Percentiles rank a stretch among this genome's conserved stretches.
phyloP scores from a whole-genome alignment of 2,329 filamentous ascomycete species.

The Monosporascus sp. region DNA sequence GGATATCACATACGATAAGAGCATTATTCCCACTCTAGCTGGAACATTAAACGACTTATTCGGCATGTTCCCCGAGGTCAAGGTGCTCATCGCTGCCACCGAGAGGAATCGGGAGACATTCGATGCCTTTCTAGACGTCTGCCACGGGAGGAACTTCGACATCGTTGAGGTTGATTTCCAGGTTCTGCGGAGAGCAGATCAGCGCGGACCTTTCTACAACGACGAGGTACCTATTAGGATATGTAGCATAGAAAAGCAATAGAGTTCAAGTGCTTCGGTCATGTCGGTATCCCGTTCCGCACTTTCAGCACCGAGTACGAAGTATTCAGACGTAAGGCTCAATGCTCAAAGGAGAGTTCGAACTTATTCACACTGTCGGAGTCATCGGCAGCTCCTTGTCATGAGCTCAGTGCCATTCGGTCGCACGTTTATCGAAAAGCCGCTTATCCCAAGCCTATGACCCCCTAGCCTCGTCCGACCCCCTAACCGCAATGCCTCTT shows the following conservation, averaged over 20 bases:
- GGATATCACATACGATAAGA: constrained; percentile 71
- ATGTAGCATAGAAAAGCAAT: constrained; percentile 33
- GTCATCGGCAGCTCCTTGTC: no score
- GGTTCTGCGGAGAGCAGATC: constrained; percentile 33
- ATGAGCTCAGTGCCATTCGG: no score
- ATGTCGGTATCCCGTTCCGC: no score
- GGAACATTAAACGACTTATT: constrained; percentile 61
- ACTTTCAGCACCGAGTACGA: no score
- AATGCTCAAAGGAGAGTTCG: no score
- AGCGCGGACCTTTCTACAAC: constrained; percentile 61
- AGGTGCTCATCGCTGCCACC: constrained; percentile 64
- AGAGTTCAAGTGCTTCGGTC: not conserved
- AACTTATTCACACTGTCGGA: no score
- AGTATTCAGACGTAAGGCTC: no score
- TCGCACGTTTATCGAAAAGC: no score
- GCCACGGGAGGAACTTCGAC: constrained; percentile 41
- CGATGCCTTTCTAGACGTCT: constrained; percentile 55
- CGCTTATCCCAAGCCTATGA: no score
- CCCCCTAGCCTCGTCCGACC: no score
- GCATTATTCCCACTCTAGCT: constrained; percentile 58
- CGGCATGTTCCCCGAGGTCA: constrained; percentile 46
- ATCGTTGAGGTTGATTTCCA: constrained; percentile 40
- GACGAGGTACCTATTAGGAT: constrained; percentile 56
- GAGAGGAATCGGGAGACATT: constrained; percentile 68
- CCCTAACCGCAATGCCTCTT: no score